These are phyloP conservation scores for Ceratocystis ficicola DNA, from an alignment of 2,329 filamentous ascomycete species.

Conservation along the genomic window DNA sequence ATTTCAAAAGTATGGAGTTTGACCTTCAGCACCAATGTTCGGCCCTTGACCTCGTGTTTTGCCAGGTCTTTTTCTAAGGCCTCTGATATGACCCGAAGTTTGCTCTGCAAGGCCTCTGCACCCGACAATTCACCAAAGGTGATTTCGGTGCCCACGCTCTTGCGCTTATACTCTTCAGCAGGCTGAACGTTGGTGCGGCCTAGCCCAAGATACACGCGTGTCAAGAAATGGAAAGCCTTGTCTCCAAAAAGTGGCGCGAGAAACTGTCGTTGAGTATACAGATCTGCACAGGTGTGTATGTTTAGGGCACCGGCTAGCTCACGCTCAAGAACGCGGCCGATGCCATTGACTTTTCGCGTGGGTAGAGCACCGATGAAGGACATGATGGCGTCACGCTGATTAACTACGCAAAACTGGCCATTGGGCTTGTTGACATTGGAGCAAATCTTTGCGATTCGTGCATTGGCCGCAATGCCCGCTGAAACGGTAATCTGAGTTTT, in stretches of 20 bases:
- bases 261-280: conserved; percentile 63
- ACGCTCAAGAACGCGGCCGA: conserved; percentile 87
- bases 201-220: conserved; percentile 72
- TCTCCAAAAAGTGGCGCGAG: conserved; percentile 74
- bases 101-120: conserved; percentile 55
- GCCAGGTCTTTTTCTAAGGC: conserved; percentile 78
- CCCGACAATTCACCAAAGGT: conserved; percentile 75
- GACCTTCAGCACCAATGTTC: conserved; percentile 83
- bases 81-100: conserved; percentile 67
- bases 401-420: conserved; percentile 69
- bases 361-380: conserved; percentile 73
- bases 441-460: conserved; percentile 86
- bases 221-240: conserved; percentile 77
- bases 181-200: conserved; percentile 77
- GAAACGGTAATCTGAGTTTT: conserved; percentile 78
- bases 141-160: conserved; percentile 85
- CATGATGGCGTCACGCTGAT: conserved; percentile 63
- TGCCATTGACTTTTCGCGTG: conserved; percentile 82
- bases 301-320: conserved; percentile 75
- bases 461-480: conserved; percentile 86
- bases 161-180: conserved; percentile 78
- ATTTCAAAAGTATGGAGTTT: conserved; percentile 94
- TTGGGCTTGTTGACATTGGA: conserved; percentile 96
- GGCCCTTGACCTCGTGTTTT: conserved; percentile 69
- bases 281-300: conserved; percentile 76